Evolutionary conservation across 78 protist genomes (phyloP).

Genomic region (Emiliania huxleyi): DNA sequence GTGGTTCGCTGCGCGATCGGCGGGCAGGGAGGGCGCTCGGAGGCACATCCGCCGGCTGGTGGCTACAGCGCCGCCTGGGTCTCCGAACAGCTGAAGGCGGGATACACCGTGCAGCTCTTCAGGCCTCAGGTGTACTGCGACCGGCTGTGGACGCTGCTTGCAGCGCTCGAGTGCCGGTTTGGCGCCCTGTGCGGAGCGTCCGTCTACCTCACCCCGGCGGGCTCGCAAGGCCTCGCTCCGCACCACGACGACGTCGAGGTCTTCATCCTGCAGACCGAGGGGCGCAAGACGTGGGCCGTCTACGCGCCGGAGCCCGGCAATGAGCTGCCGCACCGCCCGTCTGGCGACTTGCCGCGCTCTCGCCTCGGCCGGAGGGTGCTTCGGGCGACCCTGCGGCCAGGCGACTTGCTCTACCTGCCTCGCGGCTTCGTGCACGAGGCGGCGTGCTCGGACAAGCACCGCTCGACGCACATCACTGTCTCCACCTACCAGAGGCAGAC

Average conservation of each 20-base stretch:
- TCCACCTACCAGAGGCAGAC: conserved; percentile 19
- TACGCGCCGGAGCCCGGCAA: not conserved
- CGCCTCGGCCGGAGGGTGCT: not conserved
- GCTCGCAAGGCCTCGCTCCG: conserved; percentile 23
- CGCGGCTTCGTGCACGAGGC: conserved; percentile 35
- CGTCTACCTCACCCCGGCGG: conserved; percentile 15
- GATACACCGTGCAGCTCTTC: conserved; percentile 3
- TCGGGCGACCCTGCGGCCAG: not conserved
- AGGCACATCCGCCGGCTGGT: not conserved
- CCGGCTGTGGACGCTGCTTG: not conserved
- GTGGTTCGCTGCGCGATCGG: not conserved
- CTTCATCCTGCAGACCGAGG: conserved; percentile 24
- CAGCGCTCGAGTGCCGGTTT: not conserved
- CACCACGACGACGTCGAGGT: conserved; percentile 40
- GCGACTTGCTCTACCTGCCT: conserved; percentile 32
- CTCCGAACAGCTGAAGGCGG: not conserved
- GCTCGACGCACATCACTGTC: conserved; percentile 26
- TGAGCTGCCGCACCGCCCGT: not conserved
- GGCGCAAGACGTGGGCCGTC: not conserved
- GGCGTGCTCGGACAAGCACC: not conserved
- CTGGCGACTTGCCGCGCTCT: not conserved
- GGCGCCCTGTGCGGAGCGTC: not conserved
- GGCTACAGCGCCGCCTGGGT: not conserved
- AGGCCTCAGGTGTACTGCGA: not conserved
- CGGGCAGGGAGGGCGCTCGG: not conserved